phyloP scores from a whole-genome alignment of 192 early-diverging fungal species.

The Pecoramyces ruminantium region DNA sequence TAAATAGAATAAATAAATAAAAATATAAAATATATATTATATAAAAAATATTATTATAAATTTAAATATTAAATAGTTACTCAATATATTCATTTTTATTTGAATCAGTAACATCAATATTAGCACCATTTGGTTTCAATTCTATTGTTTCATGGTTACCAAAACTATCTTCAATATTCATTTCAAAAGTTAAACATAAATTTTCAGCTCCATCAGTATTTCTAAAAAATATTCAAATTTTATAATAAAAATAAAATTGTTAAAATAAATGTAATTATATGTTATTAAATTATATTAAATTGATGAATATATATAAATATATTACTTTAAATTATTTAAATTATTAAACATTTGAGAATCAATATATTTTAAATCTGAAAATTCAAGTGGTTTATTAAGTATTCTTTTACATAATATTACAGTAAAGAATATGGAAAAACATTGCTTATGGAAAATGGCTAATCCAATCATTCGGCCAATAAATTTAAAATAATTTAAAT shows the following conservation, averaged over 20 bases:
- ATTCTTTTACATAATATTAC: conserved; percentile 96
- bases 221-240: no score
- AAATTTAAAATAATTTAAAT: conserved; percentile 95
- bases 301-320: no score
- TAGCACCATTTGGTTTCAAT: conserved; percentile 64
- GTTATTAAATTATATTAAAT: no score
- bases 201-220: conserved; percentile 79
- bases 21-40: no score
- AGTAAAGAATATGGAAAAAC: conserved; percentile 90
- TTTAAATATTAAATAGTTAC: conserved; percentile 5
- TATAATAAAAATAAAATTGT: no score
- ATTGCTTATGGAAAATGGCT: conserved; percentile 94
- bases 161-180: conserved; percentile 72
- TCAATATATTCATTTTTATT: conserved; percentile 94
- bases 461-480: conserved; percentile 92
- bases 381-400: conserved; percentile 67
- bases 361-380: conserved; percentile 85
- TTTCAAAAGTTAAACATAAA: conserved; percentile 73
- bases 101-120: conserved; percentile 82
- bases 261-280: no score
- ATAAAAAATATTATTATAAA: no score
- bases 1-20: no score
- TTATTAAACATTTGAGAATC: conserved; percentile 82
- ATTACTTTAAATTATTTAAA: conserved; percentile 83
- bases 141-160: conserved; percentile 81